A percentile compares a stretch with the other conserved stretches of the same genome.
Evolutionary conservation across 164 flowering plant species (phyloP).

Genomic region (Berberis thunbergii): DNA sequence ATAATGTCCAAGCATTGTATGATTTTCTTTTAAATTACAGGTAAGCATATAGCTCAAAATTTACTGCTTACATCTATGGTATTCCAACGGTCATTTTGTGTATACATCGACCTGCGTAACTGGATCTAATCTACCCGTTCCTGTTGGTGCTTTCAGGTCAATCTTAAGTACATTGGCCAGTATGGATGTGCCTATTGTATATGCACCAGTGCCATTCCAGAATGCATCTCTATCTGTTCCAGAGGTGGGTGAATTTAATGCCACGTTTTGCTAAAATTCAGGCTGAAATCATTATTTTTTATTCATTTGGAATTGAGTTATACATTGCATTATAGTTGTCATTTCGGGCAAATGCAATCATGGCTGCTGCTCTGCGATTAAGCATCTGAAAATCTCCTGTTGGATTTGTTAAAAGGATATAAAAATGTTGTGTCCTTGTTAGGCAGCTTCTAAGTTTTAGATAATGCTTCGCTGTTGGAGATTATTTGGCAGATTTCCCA

Average conservation of each 20-base stretch:
- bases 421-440: too few species aligned
- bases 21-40: slow-evolving; percentile 87
- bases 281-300: not conserved
- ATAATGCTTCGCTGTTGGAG: too few species aligned
- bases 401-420: too few species aligned
- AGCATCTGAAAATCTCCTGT: too few species aligned
- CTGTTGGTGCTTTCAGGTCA: slow-evolving; percentile 39
- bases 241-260: slow-evolving; percentile 43
- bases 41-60: slow-evolving; percentile 20
- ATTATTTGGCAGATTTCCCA: too few species aligned
- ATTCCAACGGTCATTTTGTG: not conserved
- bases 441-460: too few species aligned
- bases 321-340: not conserved
- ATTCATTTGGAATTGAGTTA: not conserved
- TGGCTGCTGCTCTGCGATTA: not conserved
- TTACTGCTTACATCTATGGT: not conserved
- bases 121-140: slow-evolving; percentile 11
- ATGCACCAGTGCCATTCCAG: slow-evolving; percentile 72
- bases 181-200: slow-evolving; percentile 74
- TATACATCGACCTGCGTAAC: not conserved
- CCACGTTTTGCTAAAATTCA: not conserved
- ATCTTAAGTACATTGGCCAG: slow-evolving; percentile 47
- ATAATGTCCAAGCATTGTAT: slow-evolving; percentile 65
- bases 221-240: slow-evolving; percentile 81
- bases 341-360: too few species aligned